Base-by-base conservation (phyloP, 768 basidiomycete genomes). In the Cantharellus cinnabarinus region DNA sequence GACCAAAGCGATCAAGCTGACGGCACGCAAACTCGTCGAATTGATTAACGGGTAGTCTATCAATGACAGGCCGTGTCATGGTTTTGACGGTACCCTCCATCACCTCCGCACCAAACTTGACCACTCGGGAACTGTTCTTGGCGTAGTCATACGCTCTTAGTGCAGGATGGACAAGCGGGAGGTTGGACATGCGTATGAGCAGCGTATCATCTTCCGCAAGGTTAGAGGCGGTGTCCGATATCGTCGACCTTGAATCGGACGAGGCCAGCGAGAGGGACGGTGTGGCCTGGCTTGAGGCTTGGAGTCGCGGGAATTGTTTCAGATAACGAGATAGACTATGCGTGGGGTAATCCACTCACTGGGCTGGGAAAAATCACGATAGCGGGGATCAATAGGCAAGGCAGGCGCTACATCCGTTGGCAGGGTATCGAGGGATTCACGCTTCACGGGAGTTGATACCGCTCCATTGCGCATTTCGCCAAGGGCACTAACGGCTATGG, bases 91-190 rank as follows among this genome's bases (percentile, higher is more conserved):
- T 82, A 2, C 81, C 84, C 69, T 89, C 89, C 71, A 89, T 78
- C 77, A 89, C 83, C 69, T 84, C 83, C 15, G 85, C 87, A 55
- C 89, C 85, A 61, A 87, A 88, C 75, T 90, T 89, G 63, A 91
- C 85, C 51, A 90, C 85, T 41, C 85, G 73, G 5, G 86, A 89
- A 63, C 79, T 80, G 4, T 83, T 85, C 69, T 90, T 91, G 50
- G 82, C 81, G 20, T 86, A 80, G 66, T 89, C 87, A 63, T 89
- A 89, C 0, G 77, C 81, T 5, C 80, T 70, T 15, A 89, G 65
- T 1, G 85, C 88, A 29, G 79, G 77, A 63, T 79, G 79, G 4
- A 90, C 80, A 56, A 88, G 73, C 0, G 88, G 88, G 4, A 89
- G 61, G 60, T 74, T 77, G 2, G 84, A 77, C 64, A 89, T 77